Base-by-base conservation (phyloP, 208 protist genomes). In the Acanthamoeba lenticulata region DNA sequence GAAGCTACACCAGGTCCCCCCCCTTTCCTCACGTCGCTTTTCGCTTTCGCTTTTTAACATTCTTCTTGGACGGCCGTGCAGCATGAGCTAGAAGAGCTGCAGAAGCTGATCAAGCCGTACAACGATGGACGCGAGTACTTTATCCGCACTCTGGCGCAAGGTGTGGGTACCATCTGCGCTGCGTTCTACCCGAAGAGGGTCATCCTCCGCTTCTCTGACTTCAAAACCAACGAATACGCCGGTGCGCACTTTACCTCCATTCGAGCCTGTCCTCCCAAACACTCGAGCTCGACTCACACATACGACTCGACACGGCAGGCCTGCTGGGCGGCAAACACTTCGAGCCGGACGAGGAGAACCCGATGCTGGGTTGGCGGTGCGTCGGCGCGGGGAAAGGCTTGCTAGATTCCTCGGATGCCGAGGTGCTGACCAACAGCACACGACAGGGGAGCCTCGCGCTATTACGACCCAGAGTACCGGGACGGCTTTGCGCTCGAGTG, bases 211-310 rank as follows among this genome's bases (percentile, higher is more conserved):
- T 81, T 96, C 52, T 96, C 95, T 24, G 95, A 96, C 91, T 96
- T 96, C 93, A 96, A 96, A 44, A 92, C 94, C 24, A 94, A 95
- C 55, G 95, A 96, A 47, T 96, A 95, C 52, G 89, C 49, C n/a
- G 92, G 95, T 62, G 15, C 24, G 57, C 47, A 15, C 47, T n/a
- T 57, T 9, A 57, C 49, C 57, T 29, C 24, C 57, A 34, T 67
- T 40, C 65, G 27, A 21, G n/a, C 32, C 1, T 55, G 7, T 49
- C 36, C 29, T 52, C 57, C 88, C 42, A 11, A 13, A 38, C 29
- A 19, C 9, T 60, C 34, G 32, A 27, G 36, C 85, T 40, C 24
- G 7, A 11, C 34, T 42, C 32, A 40, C 11, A 3, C 74, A 36
- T 3, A 29, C 21, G 6, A 6, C 74, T 4, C 52, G 24, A 29